A percentile compares a stretch with the other conserved stretches of the same genome.
Evolutionary conservation across 75 land plant species (phyloP).

Genomic region (Picea sitchensis): DNA sequence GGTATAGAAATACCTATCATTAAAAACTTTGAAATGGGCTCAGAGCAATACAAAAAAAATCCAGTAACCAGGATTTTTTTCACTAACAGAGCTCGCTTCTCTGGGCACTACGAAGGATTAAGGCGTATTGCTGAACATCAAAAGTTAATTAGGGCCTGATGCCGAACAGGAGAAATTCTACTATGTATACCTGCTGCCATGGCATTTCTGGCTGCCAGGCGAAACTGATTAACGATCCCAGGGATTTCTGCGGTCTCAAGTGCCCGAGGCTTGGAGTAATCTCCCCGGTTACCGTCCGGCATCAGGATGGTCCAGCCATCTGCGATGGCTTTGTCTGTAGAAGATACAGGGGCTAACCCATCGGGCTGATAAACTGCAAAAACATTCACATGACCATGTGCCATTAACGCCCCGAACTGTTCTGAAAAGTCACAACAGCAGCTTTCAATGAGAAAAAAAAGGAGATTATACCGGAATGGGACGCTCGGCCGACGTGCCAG

Average conservation of each 20-base stretch:
- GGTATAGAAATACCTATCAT: too few relatives aligned
- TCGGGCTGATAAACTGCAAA: neutral
- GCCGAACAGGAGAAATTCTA: too few relatives aligned
- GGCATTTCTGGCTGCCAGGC: conserved; percentile 24
- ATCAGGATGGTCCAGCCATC: conserved; percentile 8
- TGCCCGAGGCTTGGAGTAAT: conserved; percentile 22
- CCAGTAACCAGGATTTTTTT: too few relatives aligned
- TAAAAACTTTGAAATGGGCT: too few relatives aligned
- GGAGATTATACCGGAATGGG: neutral
- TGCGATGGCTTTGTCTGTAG: conserved; percentile 1
- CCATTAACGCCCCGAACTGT: neutral
- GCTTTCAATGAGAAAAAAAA: conserved; percentile 8
- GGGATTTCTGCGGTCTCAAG: conserved; percentile 22
- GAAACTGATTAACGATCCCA: conserved; percentile 16
- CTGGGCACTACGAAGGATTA: too few relatives aligned
- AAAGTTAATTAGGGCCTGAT: too few relatives aligned
- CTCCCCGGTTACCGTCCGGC: conserved; percentile 14
- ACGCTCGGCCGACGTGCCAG: conserved; percentile 32
- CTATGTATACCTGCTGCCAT: conserved; percentile 13
- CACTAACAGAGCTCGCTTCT: too few relatives aligned
- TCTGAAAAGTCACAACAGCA: neutral
- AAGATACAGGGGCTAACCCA: conserved; percentile 17
- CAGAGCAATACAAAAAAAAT: too few relatives aligned
- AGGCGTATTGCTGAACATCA: too few relatives aligned
- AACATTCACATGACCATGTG: neutral